phyloP scores from a whole-genome alignment of 2,329 filamentous ascomycete species.

The Monilinia fructigena region DNA sequence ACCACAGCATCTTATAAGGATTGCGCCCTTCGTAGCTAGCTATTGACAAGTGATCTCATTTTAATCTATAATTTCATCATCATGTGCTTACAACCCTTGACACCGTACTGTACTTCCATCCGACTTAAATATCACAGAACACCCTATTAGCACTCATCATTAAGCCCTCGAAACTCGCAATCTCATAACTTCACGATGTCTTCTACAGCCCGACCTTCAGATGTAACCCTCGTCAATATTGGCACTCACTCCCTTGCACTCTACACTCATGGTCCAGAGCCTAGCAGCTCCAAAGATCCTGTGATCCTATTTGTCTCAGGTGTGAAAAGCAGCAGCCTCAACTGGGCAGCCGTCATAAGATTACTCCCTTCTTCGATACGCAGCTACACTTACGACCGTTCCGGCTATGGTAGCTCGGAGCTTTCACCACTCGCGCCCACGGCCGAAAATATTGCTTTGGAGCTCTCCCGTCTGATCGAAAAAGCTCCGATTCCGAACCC shows the following conservation, averaged over 20 bases:
- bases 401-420: constrained; percentile 27
- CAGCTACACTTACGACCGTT: constrained; percentile 30
- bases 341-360: constrained; percentile 27
- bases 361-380: constrained; percentile 21
- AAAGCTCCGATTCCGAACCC: constrained; percentile 24
- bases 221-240: constrained; percentile 24
- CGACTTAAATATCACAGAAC: background rate
- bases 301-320: constrained; percentile 1
- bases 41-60: too few species aligned
- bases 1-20: too few species aligned
- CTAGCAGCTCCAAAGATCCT: constrained; percentile 2
- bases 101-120: too few species aligned
- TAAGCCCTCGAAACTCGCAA: background rate
- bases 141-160: background rate
- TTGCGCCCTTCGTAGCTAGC: too few species aligned
- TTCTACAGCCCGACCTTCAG: background rate
- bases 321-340: constrained; percentile 11
- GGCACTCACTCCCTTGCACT: constrained; percentile 30
- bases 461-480: constrained; percentile 27
- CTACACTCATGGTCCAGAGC: constrained; percentile 26
- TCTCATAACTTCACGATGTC: background rate
- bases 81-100: too few species aligned
- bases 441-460: constrained; percentile 29
- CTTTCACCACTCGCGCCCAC: constrained; percentile 26
- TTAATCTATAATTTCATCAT: too few species aligned